Conservation (phyloP, 2,329 filamentous ascomycete genomes). For the Trichocomaceae sp. region DNA sequence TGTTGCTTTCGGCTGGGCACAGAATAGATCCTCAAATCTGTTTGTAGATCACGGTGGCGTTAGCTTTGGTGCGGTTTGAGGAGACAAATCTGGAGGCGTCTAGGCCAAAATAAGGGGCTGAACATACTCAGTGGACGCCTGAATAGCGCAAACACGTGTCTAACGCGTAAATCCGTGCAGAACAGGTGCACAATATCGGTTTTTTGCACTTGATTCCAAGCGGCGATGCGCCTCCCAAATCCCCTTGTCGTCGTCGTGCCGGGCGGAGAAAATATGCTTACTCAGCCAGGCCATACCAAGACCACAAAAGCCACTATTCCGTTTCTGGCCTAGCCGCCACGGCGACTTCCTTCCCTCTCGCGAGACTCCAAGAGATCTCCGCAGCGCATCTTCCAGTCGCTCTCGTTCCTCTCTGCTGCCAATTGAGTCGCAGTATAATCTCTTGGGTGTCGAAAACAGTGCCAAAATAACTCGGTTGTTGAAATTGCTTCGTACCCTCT, state of each 20-base stretch:
- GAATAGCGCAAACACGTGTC: constrained; percentile 8
- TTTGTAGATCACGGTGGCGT: constrained; percentile 10
- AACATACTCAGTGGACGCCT: background rate
- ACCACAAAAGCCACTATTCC: constrained; percentile 4
- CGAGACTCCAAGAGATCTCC: constrained; percentile 3
- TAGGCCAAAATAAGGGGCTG: background rate
- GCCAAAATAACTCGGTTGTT: background rate
- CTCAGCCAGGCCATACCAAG: constrained; percentile 11
- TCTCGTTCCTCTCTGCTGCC: background rate
- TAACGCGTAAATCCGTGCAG: constrained; percentile 11
- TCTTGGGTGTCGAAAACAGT: background rate
- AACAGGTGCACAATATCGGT: constrained; percentile 1
- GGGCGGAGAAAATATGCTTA: constrained; percentile 5
- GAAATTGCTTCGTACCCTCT: background rate
- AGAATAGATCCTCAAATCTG: constrained; percentile 3
- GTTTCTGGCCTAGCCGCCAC: background rate
- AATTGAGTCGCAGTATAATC: constrained; percentile 1
- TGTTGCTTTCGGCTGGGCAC: background rate
- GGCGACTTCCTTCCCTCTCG: background rate
- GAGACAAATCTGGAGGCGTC: constrained; percentile 6
- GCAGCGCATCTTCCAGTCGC: background rate
- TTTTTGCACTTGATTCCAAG: constrained; percentile 2
- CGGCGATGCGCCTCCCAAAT: constrained; percentile 9
- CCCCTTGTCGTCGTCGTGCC: constrained; percentile 11
- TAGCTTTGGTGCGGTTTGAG: constrained; percentile 8